Evolutionary conservation across 1,284 basidiomycete genomes (phyloP).

Genomic region (Cutaneotrichosporon mucoides): DNA sequence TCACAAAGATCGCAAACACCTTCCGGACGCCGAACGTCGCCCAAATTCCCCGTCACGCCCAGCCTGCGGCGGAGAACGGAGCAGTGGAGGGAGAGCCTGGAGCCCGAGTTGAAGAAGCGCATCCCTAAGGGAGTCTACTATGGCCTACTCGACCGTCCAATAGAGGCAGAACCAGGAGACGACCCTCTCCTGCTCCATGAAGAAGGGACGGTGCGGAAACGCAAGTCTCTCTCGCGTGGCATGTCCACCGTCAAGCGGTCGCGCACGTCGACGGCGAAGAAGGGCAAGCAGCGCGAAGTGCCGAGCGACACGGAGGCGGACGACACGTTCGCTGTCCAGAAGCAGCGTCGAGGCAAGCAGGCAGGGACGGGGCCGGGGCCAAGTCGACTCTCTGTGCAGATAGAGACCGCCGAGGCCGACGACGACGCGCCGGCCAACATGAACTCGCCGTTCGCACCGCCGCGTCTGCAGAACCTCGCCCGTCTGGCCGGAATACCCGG

Average conservation of each 20-base stretch:
- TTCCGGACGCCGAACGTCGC: no score
- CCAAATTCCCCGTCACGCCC: no score
- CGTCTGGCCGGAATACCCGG: no score
- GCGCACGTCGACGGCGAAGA: background rate
- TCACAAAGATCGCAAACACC: no score
- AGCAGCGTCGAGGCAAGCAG: background rate
- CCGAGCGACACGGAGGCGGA: background rate
- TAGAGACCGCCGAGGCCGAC: background rate
- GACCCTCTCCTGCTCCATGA: background rate
- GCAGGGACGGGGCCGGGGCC: background rate
- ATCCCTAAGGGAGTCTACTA: background rate
- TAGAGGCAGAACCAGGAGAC: background rate
- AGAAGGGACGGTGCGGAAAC: no score
- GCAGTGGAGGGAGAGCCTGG: no score
- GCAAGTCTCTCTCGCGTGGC: background rate
- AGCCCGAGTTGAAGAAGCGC: no score
- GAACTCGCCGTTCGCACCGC: conserved; percentile 1
- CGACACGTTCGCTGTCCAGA: background rate
- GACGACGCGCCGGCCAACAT: background rate
- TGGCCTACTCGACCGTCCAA: background rate
- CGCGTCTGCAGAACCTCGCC: background rate
- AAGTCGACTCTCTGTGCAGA: background rate
- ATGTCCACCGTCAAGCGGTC: background rate
- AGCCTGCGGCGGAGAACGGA: no score
- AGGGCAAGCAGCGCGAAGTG: background rate